Evolutionary conservation across 805 yeast genomes (phyloP).

Genomic region (Candida patagonica): DNA sequence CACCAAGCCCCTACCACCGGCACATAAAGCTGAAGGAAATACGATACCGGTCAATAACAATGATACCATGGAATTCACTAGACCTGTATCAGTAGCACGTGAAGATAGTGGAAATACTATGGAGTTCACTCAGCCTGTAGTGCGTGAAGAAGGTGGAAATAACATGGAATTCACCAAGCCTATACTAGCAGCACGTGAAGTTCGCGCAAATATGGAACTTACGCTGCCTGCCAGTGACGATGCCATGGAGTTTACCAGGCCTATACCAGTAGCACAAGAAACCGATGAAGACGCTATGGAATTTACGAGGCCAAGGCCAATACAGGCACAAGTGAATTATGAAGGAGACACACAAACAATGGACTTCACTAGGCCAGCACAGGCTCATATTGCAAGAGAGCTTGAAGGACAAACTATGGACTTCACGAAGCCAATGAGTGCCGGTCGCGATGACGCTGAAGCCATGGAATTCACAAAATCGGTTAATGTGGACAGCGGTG

Average conservation of each 20-base stretch:
- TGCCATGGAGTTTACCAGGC: slow-evolving; percentile 22
- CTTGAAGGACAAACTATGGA: slow-evolving; percentile 4
- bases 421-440: too few relatives aligned
- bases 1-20: too few relatives aligned
- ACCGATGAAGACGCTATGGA: slow-evolving; percentile 11
- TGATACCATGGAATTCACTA: slow-evolving; percentile 3
- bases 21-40: background rate
- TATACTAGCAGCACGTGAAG: background rate
- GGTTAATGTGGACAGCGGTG: background rate
- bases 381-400: background rate
- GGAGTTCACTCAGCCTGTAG: background rate
- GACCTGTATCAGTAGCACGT: background rate
- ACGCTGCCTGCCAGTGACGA: too few relatives aligned
- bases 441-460: background rate
- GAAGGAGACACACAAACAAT: background rate
- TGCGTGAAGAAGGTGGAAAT: slow-evolving; percentile 8
- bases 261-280: background rate
- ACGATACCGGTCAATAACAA: background rate
- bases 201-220: background rate
- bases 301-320: slow-evolving; percentile 7
- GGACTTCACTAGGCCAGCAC: slow-evolving; percentile 3
- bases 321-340: background rate
- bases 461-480: background rate
- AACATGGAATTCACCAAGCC: slow-evolving; percentile 14
- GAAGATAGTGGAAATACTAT: background rate